Evolutionary conservation across 2,329 filamentous ascomycete species (phyloP), one percentile per base, ranked within the genome.

Genomic region (Myotisia sp.): DNA sequence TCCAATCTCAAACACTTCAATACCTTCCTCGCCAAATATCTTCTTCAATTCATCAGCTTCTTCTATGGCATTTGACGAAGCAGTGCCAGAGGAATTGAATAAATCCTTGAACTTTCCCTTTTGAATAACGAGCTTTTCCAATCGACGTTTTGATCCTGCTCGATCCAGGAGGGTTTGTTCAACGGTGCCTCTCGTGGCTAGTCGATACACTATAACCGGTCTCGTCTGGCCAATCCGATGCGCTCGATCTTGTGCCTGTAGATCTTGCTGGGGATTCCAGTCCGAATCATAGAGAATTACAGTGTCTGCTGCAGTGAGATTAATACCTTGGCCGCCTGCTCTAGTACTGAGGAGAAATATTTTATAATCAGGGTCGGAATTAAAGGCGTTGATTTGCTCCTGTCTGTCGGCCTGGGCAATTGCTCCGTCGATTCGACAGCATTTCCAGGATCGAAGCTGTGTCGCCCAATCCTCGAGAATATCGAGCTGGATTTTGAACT

Each of bases 261-360:
- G 66, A 54, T 98, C 90, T 51, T 94, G 87, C 53, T 98, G 90
- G 0, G 90, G 90, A 47, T 98, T 98, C 76, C 87, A 94, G 68
- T 61, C 58, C 0, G 90, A 95, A 55, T 98, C 92, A 49, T 95
- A 98, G 28, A 98, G 79, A 47, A 98, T 78, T 44, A 98, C 90
- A 1, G 90, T 98, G 51, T 98, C 92, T 5, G 90, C 90, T 16
- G 90, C 95, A 84, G 95, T 98, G 35, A 98, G 62, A 49, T 98
- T 98, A 65, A 98, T 98, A 42, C 90, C 90, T n/a, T 98, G 85
- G 0, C 90, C 90, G 14, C 90, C 90, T 0, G 90, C 90, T 9
- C 90, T 71, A 0, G 90, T 98, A 3, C 80, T 87, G 0, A 98
- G 67, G 3, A 95, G 62, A 52, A 98, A 98, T 17, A 98, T 63